Base-by-base conservation (phyloP, 2,329 filamentous ascomycete species). In the Xylaria multiplex region DNA sequence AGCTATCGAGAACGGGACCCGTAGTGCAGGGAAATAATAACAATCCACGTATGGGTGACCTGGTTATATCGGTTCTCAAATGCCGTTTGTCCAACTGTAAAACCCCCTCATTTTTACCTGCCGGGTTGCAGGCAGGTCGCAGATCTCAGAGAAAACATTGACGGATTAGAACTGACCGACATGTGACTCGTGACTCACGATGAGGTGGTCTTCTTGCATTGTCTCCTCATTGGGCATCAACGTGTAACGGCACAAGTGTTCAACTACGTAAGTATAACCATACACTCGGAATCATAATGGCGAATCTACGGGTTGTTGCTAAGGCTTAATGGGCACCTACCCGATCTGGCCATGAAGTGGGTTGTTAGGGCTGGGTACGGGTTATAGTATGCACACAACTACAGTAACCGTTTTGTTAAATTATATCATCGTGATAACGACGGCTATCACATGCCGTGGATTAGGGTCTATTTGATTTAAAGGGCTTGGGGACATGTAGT, bases 351-450 rank as follows among this genome's bases (percentile, higher is more conserved):
- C 32, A 27, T 22, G 61, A 40, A 58, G 65, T 61, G 65, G 65
- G 65, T 40, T 65, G 59, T 61, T 68, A 68, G 66, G 66, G 66
- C 63, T 68, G 56, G 66, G 59, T 50, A 53, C 27, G 40, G 52
- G 56, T 48, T 68, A 53, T 58, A 45, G 16, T 13, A 49, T 50
- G 37, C 57, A 55, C 63, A 68, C 46, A 59, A 55, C 43, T 16
- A 48, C 59, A 11, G 9, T 11, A 35, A 35, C 32, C 2, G 32
- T 40, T 30, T 59, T 40, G 48, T 64, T 59, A 40, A 32, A 54
- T 59, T 46, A 40, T 40, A 55, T 53, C 30, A 59, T 60, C 24
- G 49, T 22, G 16, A 27, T 60, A 42, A 42, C 55, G 48, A n/a
- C 27, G 19, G 42, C 24, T 53, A 9, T 59, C 43, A 64, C 58